Evolutionary conservation across 2,329 filamentous ascomycete species (phyloP), one percentile per base, ranked within the genome.

Genomic region (Trichophyton verrucosum): DNA sequence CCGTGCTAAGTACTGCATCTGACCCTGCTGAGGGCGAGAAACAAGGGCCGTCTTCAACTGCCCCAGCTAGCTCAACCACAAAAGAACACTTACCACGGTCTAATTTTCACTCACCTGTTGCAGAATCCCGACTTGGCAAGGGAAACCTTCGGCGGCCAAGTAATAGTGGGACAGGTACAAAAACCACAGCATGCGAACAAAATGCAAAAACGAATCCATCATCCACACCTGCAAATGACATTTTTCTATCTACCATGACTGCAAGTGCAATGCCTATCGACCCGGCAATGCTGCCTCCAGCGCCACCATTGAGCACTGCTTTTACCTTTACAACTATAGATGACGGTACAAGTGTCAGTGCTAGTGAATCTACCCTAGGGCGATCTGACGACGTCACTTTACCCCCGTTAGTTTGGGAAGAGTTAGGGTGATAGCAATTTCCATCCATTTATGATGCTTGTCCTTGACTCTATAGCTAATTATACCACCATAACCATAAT

Each of bases 361-460:
- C 53, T 17, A 62, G 46, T 4, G 46, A 59, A 15, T 42, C 58
- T 57, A 36, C 17, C 15, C 22, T 59, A 7, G 58, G 65, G 5
- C 65, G 69, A 1, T 75, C 73, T 73, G 67, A 68, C 8, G 72
- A 74, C 61, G 74, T 74, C 61, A 74, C 73, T 0, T 66, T 76
- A 42, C 71, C 73, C 15, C 73, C 74, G 22, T 68, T 75, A 66
- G 63, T 72, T 40, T 76, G 74, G 74, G 73, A 75, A 66, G 73
- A 75, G 44, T 60, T 75, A 38, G 40, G 62, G 13, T 69, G 65
- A 44, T 22, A 24, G 13, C 0, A 3, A 15, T 13, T 6, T 17
- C n/a, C 3, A 4, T 8, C 9, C 15, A 17, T 24, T 55, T n/a
- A 1, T 33, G 5, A 20, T 5, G 3, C 27, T 11, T 9, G 20